A percentile compares a stretch with the other conserved stretches of the same genome.
These are phyloP conservation scores for Naumovozyma baii DNA, from an alignment of 805 yeast species.

Conservation along the genomic window DNA sequence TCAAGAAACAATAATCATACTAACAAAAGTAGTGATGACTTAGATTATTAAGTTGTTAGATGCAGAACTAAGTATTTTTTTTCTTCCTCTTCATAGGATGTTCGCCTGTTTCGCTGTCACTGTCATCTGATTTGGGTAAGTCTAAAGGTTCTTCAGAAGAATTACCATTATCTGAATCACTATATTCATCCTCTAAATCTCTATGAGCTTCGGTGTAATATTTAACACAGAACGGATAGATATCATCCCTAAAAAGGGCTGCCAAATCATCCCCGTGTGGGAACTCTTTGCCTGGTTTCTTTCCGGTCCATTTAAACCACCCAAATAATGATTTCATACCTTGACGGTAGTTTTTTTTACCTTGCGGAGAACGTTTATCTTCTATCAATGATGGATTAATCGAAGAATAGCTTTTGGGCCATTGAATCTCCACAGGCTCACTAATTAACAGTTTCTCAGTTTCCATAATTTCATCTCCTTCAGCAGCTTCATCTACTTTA, in stretches of 20 bases:
- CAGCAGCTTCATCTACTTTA: conserved; percentile 14
- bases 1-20: conserved; percentile 1
- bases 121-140: conserved; percentile 3
- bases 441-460: conserved; percentile 51
- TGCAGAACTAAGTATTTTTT: too few relatives aligned
- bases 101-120: conserved; percentile 1
- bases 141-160: conserved; percentile 15
- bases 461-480: conserved; percentile 35
- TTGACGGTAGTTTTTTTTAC: conserved; percentile 50
- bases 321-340: conserved; percentile 82
- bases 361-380: conserved; percentile 37
- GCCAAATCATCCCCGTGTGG: conserved; percentile 75
- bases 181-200: conserved; percentile 50
- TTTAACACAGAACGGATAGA: conserved; percentile 77
- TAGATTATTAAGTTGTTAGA: conserved; percentile 1
- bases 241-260: conserved; percentile 59
- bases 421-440: conserved; percentile 43
- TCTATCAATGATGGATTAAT: conserved; percentile 48
- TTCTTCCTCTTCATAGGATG: too few relatives aligned
- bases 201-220: conserved; percentile 68
- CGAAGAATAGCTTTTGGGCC: conserved; percentile 58
- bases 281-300: conserved; percentile 66
- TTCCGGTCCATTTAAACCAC: conserved; percentile 81
- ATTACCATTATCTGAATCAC: conserved; percentile 33
- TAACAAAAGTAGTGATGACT: background rate